Base-by-base conservation (phyloP, 148 eudicot genomes). In the Rhododendron mucronatum region DNA sequence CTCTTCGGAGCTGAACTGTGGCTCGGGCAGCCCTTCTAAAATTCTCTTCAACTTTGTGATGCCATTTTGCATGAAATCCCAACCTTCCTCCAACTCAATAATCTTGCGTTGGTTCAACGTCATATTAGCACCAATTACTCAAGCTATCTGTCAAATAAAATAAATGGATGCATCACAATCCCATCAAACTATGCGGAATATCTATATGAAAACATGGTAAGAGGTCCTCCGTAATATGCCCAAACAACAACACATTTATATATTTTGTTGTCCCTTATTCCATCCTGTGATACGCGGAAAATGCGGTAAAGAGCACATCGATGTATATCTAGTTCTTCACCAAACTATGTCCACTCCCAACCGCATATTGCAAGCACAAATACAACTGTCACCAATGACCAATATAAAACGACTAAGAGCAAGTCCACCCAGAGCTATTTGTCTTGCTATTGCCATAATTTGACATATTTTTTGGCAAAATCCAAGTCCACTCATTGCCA, bases 11-110 rank as follows among this genome's bases (percentile, higher is more conserved):
- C 65, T 89, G 74, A 90, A 90, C 59, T 84, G 88, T 18, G 81
- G 1, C 23, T 87, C 90, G 0, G 90, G 87, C 55, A 26, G 39
- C 82, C 88, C 89, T 88, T 88, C 92, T 48, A 90, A 63, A 16
- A 90, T 85, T 39, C 71, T 83, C 84, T 80, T 87, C 82, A 90
- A 50, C 89, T 90, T 90, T 59, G 69, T 65, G 44, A 90, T 89
- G 61, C 90, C 92, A 5, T 16, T 86, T 61, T 83, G 81, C 90
- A 90, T 88, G 74, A 44, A 78, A 48, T 55, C 81, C 90, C 90
- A 88, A 87, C 92, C 92, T 81, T 85, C 89, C 28, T 90, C 89
- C 76, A 85, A 87, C 71, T 85, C 82, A 61, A 90, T 65, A 67
- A 33, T 13, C 83, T 82, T 85, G 69, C 53, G 82, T 1, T 89